These are phyloP conservation scores for Yamadazyma scolyti DNA, from an alignment of 805 yeast species.

Conservation along the genomic window DNA sequence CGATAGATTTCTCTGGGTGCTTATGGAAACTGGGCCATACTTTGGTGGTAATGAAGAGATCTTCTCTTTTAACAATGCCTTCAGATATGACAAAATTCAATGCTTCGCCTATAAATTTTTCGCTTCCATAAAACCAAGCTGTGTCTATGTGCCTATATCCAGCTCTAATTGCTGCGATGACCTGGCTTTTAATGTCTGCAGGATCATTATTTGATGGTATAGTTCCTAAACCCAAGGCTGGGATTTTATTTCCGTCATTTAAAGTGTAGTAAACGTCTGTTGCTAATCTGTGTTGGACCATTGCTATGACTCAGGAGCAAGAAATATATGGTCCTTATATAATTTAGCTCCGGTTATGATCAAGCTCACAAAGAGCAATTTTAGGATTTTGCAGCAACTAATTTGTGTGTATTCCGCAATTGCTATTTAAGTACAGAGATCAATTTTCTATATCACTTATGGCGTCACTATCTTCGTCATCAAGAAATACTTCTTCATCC, in stretches of 20 bases:
- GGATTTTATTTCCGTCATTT: constrained; percentile 57
- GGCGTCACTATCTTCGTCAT: constrained; percentile 24
- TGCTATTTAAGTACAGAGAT: neutral
- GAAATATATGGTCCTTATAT: neutral
- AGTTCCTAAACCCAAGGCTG: constrained; percentile 66
- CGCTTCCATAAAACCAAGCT: constrained; percentile 49
- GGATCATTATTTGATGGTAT: constrained; percentile 29
- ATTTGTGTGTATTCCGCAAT: constrained; percentile 4
- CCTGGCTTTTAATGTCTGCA: constrained; percentile 29
- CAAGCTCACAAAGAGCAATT: too few relatives aligned
- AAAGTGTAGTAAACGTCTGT: constrained; percentile 43
- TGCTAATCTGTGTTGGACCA: constrained; percentile 15
- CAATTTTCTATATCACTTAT: constrained; percentile 38
- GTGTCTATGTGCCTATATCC: constrained; percentile 51
- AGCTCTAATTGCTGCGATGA: constrained; percentile 36
- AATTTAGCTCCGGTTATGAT: neutral
- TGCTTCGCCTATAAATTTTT: constrained; percentile 40
- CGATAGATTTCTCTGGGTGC: constrained; percentile 38
- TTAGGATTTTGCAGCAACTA: constrained; percentile 12
- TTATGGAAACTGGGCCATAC: constrained; percentile 44
- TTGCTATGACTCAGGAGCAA: neutral
- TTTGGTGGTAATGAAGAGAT: constrained; percentile 33
- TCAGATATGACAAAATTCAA: constrained; percentile 45
- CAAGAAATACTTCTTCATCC: constrained; percentile 23
- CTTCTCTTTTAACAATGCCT: constrained; percentile 49